Evolutionary conservation across 2,329 filamentous ascomycete genomes (phyloP).

Genomic region (Penicillium sp.): DNA sequence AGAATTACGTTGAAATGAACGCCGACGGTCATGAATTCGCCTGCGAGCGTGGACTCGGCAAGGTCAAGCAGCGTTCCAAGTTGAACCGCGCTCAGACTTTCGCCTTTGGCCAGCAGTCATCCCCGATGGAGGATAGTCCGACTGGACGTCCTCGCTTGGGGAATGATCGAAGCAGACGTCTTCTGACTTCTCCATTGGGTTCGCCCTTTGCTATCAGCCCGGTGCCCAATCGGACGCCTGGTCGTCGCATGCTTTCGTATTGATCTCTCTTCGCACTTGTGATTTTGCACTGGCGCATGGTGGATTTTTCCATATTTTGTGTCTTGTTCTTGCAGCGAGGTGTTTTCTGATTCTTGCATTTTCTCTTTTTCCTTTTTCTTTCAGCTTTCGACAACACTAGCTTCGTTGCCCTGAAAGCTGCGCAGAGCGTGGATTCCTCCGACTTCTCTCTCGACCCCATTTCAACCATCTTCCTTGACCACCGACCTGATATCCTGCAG

Average conservation of each 20-base stretch:
- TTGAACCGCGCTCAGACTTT: slow-evolving; percentile 89
- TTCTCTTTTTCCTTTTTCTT: slow-evolving; percentile 18
- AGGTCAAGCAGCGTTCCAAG: slow-evolving; percentile 86
- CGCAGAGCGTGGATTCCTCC: slow-evolving; percentile 17
- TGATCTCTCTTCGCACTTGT: slow-evolving; percentile 28
- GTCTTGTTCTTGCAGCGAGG: slow-evolving; percentile 34
- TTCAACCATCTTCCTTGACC: slow-evolving; percentile 10
- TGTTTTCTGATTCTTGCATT: slow-evolving; percentile 27
- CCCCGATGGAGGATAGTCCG: slow-evolving; percentile 68
- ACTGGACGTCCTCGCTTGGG: slow-evolving; percentile 56
- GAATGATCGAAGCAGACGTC: slow-evolving; percentile 39
- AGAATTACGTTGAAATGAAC: slow-evolving; percentile 96
- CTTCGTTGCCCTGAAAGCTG: slow-evolving; percentile 10
- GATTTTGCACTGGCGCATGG: slow-evolving; percentile 24
- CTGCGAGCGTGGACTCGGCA: slow-evolving; percentile 93
- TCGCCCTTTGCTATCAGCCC: slow-evolving; percentile 46
- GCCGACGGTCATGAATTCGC: slow-evolving; percentile 89
- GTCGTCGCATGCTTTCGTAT: slow-evolving; percentile 54
- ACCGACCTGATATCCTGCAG: slow-evolving; percentile 22
- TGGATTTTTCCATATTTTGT: slow-evolving; percentile 25
- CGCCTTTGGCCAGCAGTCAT: slow-evolving; percentile 80
- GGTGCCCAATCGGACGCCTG: slow-evolving; percentile 44
- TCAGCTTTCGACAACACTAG: slow-evolving; percentile 19
- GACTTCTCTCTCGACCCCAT: slow-evolving; percentile 11
- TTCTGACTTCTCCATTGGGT: slow-evolving; percentile 45